phyloP scores from a whole-genome alignment of 768 basidiomycete genomes.

The Xerocomellus amylosporus region DNA sequence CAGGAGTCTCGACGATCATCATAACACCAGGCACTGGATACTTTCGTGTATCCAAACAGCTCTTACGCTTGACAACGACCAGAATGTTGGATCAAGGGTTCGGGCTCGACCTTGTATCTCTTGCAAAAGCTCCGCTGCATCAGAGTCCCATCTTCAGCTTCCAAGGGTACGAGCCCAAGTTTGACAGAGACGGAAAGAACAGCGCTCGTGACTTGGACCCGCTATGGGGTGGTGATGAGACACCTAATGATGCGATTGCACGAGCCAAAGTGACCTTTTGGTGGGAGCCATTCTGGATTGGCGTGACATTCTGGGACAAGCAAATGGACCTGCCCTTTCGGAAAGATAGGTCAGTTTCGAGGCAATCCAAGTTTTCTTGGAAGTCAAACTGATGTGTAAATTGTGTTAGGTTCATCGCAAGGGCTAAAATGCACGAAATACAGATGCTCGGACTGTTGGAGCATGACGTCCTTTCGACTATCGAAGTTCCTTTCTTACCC shows the following conservation, averaged over 20 bases:
- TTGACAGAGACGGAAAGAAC: constrained; percentile 47
- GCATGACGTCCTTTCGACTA: constrained; percentile 86
- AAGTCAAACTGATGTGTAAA: neutral
- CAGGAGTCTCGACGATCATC: constrained; percentile 78
- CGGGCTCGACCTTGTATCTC: constrained; percentile 79
- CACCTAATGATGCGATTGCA: constrained; percentile 32
- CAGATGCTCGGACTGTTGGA: constrained; percentile 92
- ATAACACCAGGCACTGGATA: constrained; percentile 94
- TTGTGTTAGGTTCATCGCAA: constrained; percentile 72
- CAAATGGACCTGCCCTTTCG: constrained; percentile 85
- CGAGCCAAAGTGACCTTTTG: constrained; percentile 62
- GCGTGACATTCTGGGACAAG: constrained; percentile 80
- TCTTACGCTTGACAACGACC: constrained; percentile 88
- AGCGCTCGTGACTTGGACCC: constrained; percentile 58
- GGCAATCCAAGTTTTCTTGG: neutral
- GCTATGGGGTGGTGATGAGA: constrained; percentile 70
- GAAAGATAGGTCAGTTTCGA: constrained; percentile 56
- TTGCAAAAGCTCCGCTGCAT: constrained; percentile 90
- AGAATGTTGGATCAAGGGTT: constrained; percentile 94
- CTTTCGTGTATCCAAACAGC: constrained; percentile 86
- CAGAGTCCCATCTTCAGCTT: constrained; percentile 94
- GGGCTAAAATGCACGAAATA: constrained; percentile 97
- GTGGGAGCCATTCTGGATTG: constrained; percentile 91
- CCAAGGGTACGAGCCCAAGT: constrained; percentile 58
- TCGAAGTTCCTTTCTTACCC: constrained; percentile 78